These are phyloP conservation scores for Vitis labrusca DNA, from an alignment of 164 flowering plant species.

Conservation along the genomic window DNA sequence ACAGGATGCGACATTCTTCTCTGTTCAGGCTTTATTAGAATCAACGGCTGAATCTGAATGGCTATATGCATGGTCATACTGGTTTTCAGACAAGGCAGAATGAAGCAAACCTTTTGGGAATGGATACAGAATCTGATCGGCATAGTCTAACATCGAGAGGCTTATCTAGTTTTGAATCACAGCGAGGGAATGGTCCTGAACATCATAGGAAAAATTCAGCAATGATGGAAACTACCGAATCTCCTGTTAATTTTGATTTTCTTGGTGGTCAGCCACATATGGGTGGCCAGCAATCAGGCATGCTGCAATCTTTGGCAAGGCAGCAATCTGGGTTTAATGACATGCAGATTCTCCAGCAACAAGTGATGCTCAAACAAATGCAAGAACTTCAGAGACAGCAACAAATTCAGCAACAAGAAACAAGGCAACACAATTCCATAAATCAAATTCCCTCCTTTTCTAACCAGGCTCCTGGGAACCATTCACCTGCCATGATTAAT, in stretches of 20 bases:
- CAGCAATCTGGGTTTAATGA: constrained; percentile 52
- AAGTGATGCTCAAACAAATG: constrained; percentile 44
- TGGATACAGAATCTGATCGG: constrained; percentile 37
- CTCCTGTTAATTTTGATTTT: constrained; percentile 50
- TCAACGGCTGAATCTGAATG: constrained; percentile 41
- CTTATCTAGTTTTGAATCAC: constrained; percentile 33
- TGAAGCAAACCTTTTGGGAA: constrained; percentile 42
- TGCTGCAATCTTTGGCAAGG: constrained; percentile 42
- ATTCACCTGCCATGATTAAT: constrained; percentile 25
- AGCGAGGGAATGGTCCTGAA: constrained; percentile 47
- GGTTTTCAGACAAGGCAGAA: constrained; percentile 36
- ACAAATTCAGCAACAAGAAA: constrained; percentile 43
- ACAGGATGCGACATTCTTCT: no score
- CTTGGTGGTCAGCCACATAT: constrained; percentile 53
- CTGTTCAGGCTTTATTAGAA: background rate
- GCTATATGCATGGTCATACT: constrained; percentile 39
- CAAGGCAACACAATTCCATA: constrained; percentile 28
- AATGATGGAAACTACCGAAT: constrained; percentile 33
- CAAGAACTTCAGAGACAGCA: constrained; percentile 60
- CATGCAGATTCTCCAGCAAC: constrained; percentile 52
- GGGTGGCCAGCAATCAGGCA: constrained; percentile 37
- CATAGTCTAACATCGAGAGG: constrained; percentile 40
- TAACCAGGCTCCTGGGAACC: constrained; percentile 30
- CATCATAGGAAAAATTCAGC: constrained; percentile 26
- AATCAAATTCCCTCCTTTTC: constrained; percentile 30